Base-by-base conservation (phyloP, 2,329 filamentous ascomycete genomes). In the Penicillium sp. region DNA sequence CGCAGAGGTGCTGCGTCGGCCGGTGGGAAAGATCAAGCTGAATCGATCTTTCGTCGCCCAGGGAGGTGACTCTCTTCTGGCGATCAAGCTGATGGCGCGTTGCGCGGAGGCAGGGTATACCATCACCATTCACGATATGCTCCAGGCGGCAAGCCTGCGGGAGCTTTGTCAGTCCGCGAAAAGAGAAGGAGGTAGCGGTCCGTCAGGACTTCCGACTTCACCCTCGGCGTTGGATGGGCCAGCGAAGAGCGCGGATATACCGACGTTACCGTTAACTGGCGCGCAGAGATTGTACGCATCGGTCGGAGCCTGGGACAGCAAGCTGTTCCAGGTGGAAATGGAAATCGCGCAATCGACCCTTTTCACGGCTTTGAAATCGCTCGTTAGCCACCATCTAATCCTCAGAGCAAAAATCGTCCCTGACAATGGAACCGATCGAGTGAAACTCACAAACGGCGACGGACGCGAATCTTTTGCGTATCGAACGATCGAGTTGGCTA, bases 31-130 rank as follows among this genome's bases (percentile, higher is more conserved):
- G 59, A 57, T 61, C 53, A 61, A 48, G 53, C 29, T 61, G 53
- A 44, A 53, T 26, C 56, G 45, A n/a, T 57, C 59, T 11, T 61
- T 57, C 38, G 38, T 57, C 31, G 59, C 53, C 26, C 59, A 57
- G 41, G 53, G 59, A 44, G 59, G 53, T 48, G 59, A 61, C 54
- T 61, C 59, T 52, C 47, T 61, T 41, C n/a, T 61, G 17, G 53
- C 59, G 19, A 53, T 61, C 23, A 56, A 57, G 46, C 23, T 56
- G 23, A 53, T 57, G 59, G 59, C 59, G 41, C 53, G 59, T 19
- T 61, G 59, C 35, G 59, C 35, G n/a, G 59, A 61, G 54, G 59
- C 59, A 26, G 59, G 59, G 53, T 61, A 53, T 48, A 57, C 44
- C 29, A 53, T 61, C 54, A 57, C 53, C 15, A 61, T 61, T 17